Evolutionary conservation across 139 green algal species (phyloP).

Genomic region (Nannochloris sp.): DNA sequence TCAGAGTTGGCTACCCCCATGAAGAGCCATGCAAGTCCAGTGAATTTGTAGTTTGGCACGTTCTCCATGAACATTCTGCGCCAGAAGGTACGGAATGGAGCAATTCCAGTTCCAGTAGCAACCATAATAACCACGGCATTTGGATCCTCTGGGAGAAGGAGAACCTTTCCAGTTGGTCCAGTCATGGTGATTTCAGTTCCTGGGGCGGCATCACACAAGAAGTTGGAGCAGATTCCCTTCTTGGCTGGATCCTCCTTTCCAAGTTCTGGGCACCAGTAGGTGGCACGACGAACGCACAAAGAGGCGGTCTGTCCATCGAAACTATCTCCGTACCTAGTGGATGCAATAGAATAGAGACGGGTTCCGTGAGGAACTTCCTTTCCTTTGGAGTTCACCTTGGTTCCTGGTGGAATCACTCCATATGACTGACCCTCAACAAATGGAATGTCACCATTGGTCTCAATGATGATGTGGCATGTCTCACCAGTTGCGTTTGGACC

Average conservation of each 20-base stretch:
- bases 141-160: conserved; percentile 85
- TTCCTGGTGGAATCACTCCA: conserved; percentile 93
- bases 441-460: conserved; percentile 89
- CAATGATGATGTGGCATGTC: conserved; percentile 91
- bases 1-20: conserved; percentile 98
- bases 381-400: conserved; percentile 88
- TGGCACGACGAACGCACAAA: conserved; percentile 93
- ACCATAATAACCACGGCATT: conserved; percentile 92
- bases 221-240: conserved; percentile 98
- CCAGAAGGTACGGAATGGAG: conserved; percentile 94
- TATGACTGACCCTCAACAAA: conserved; percentile 99
- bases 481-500: conserved; percentile 78
- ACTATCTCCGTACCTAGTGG: conserved; percentile 88
- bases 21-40: conserved; percentile 92
- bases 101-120: conserved; percentile 98
- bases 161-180: conserved; percentile 93
- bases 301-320: conserved; percentile 93
- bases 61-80: conserved; percentile 91
- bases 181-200: conserved; percentile 93
- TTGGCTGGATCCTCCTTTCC: conserved; percentile 50
- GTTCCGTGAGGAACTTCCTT: conserved; percentile 92
- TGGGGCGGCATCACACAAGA: conserved; percentile 89
- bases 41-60: conserved; percentile 86
- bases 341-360: conserved; percentile 98
- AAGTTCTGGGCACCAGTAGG: conserved; percentile 76